Conservation (phyloP, 768 basidiomycete genomes). For the Agaricus bisporus region DNA sequence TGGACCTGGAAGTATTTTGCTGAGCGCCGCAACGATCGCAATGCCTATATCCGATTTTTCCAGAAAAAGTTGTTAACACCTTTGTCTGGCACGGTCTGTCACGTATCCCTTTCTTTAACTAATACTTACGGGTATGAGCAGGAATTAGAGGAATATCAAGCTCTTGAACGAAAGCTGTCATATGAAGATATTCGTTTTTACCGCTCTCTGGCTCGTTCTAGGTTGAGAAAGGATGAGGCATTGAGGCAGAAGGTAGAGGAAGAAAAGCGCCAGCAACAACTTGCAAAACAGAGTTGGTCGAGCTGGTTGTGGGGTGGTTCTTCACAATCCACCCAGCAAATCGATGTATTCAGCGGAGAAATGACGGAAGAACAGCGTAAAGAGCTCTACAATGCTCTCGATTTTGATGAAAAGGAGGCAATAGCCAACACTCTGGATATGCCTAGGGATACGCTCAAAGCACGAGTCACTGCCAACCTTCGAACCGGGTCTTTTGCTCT, state of each 20-base stretch:
- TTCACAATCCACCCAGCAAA: conserved; percentile 26
- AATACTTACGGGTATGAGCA: conserved; percentile 34
- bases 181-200: conserved; percentile 98
- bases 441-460: conserved; percentile 75
- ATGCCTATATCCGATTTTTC: conserved; percentile 78
- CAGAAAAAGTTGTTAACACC: conserved; percentile 61
- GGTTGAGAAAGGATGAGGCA: conserved; percentile 79
- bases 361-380: conserved; percentile 90
- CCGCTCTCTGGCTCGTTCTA: conserved; percentile 87
- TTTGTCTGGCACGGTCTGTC: conserved; percentile 48
- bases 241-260: conserved; percentile 65
- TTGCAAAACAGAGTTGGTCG: conserved; percentile 50
- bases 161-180: conserved; percentile 73
- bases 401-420: conserved; percentile 85
- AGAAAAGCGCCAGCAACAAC: conserved; percentile 47
- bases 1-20: conserved; percentile 94
- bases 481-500: conserved; percentile 86
- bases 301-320: conserved; percentile 84
- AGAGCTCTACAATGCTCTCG: conserved; percentile 84
- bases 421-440: conserved; percentile 63
- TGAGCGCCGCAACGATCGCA: conserved; percentile 83
- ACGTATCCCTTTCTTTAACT: not conserved
- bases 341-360: conserved; percentile 55
- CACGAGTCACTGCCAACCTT: conserved; percentile 69
- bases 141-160: conserved; percentile 39